Conservation (phyloP, 371 early-diverging fungal species). For the Saksenaea vasiformis region DNA sequence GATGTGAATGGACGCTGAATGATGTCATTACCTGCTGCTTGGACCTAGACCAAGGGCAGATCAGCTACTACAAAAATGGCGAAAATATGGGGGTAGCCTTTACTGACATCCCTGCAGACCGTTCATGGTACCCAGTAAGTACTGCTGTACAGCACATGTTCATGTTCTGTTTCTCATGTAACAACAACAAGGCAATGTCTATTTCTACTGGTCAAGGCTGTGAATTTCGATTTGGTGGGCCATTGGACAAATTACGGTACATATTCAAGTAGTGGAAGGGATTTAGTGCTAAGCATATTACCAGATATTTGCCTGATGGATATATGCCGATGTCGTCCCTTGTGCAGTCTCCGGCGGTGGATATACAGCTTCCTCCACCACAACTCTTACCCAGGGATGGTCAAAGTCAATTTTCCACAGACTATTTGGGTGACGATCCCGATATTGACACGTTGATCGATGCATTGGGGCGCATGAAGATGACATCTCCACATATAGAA, state of each 20-base stretch:
- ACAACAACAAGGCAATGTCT: constrained; percentile 30
- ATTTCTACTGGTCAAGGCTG: constrained; percentile 46
- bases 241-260: constrained; percentile 35
- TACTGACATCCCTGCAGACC: constrained; percentile 30
- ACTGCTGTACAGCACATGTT: background rate
- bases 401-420: background rate
- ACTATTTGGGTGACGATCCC: background rate
- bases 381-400: constrained; percentile 8
- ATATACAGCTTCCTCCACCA: constrained; percentile 25
- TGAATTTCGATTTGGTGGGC: constrained; percentile 41
- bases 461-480: constrained; percentile 18
- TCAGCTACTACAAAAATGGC: constrained; percentile 67
- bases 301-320: constrained; percentile 33
- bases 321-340: constrained; percentile 27
- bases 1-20: constrained; percentile 58
- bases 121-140: constrained; percentile 61
- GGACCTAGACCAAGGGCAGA: constrained; percentile 59
- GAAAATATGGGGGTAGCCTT: constrained; percentile 71
- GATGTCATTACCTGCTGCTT: constrained; percentile 64
- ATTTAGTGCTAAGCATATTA: background rate
- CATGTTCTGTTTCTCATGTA: background rate
- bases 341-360: background rate
- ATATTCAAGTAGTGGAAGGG: background rate
- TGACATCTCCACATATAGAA: constrained; percentile 8
- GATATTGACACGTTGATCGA: constrained; percentile 8